Base-by-base conservation (phyloP, 1,284 basidiomycete species). In the Hemileia vastatrix region DNA sequence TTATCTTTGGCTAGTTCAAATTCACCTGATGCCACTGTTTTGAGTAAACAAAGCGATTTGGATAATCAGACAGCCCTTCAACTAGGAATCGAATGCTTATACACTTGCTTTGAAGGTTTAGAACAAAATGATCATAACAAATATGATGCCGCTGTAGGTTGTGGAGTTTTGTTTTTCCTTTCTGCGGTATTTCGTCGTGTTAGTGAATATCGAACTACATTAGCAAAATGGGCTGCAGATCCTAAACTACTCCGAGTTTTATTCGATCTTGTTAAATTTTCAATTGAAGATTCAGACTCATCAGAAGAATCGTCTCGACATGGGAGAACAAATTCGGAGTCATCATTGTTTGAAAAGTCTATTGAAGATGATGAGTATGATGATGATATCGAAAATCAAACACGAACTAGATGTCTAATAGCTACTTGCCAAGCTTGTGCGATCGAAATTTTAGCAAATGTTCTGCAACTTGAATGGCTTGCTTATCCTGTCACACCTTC, bases 401-500 rank as follows among this genome's bases (percentile, higher is more conserved):
- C n/a, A n/a, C n/a, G n/a, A n/a, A n/a, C n/a, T n/a, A n/a, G n/a
- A n/a, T n/a, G n/a, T n/a, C n/a, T n/a, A n/a, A n/a, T n/a, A n/a
- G n/a, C n/a, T n/a, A 62, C 54, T 31, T 62, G 59, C 23, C 51
- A 54, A 33, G 59, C 59, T 47, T 62, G 54, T 31, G 32, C 59
- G 6, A 49, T 45, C 32, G 33, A 52, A 15, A 62, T 52, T 19
- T 47, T 62, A 23, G 54, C 59, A 31, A 45, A 54, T 24, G 24
- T 62, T 18, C 52, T 62, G 15, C 59, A 62, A 54, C 43, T 62
- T 21, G 59, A 62, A 55, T n/a, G n/a, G n/a, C n/a, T n/a, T n/a
- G n/a, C n/a, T n/a, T n/a, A n/a, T n/a, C n/a, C n/a, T n/a, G n/a
- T 54, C 59, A 27, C 45, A 50, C 40, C 36, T 13, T 31, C 59